Percentiles rank a stretch among this genome's conserved stretches.
Conservation (phyloP, 2,329 filamentous ascomycete genomes). For the Torrubiellomyces zombiae region DNA sequence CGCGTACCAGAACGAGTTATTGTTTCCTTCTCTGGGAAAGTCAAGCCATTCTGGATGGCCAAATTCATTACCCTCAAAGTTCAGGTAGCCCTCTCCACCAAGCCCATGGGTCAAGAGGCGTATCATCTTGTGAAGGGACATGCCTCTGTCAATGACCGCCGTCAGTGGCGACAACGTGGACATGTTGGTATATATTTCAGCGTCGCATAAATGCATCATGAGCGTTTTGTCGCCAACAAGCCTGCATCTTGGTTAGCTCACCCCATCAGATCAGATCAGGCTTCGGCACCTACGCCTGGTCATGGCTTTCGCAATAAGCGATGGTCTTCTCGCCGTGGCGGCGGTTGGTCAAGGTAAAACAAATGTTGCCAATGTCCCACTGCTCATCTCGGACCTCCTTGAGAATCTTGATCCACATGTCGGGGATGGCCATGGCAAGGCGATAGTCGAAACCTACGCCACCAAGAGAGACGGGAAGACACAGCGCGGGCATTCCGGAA, state of each 20-base stretch:
- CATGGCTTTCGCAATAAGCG: slow-evolving; percentile 91
- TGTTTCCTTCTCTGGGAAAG: slow-evolving; percentile 85
- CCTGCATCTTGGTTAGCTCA: slow-evolving; percentile 25
- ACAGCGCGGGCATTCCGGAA: slow-evolving; percentile 95
- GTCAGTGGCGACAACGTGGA: slow-evolving; percentile 72
- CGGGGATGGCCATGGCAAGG: slow-evolving; percentile 91
- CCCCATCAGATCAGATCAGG: slow-evolving; percentile 3
- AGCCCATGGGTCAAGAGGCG: slow-evolving; percentile 80
- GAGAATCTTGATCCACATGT: slow-evolving; percentile 97
- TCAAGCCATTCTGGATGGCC: slow-evolving; percentile 98
- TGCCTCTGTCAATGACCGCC: slow-evolving; percentile 72
- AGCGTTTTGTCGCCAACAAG: slow-evolving; percentile 92
- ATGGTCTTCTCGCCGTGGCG: slow-evolving; percentile 96
- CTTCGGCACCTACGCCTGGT: slow-evolving; percentile 63
- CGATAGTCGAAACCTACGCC: slow-evolving; percentile 96
- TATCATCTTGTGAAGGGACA: slow-evolving; percentile 95
- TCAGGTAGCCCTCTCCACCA: slow-evolving; percentile 91
- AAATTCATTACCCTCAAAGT: slow-evolving; percentile 98
- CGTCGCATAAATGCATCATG: slow-evolving; percentile 97
- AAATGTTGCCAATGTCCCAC: slow-evolving; percentile 79
- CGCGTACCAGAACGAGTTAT: slow-evolving; percentile 89
- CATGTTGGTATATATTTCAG: slow-evolving; percentile 97
- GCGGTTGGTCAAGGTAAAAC: slow-evolving; percentile 79
- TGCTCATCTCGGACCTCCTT: slow-evolving; percentile 85
- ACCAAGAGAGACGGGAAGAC: slow-evolving; percentile 67